These are phyloP conservation scores for Xylaria acuta DNA, from an alignment of 495 filamentous ascomycete species.

Conservation along the genomic window DNA sequence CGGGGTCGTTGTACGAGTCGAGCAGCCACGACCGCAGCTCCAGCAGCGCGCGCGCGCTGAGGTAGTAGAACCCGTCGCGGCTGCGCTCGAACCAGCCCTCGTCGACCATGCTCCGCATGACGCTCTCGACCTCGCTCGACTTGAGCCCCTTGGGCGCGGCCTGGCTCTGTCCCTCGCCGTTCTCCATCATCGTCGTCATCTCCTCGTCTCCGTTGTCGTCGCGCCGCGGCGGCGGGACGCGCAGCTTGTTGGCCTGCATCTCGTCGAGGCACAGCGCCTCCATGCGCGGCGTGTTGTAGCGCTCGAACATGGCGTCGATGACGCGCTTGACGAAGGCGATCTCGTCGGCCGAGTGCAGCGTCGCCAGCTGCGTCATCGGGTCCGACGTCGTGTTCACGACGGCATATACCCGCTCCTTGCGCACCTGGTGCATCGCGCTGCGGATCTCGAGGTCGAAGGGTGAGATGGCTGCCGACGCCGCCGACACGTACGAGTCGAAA, in stretches of 20 bases:
- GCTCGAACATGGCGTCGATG: conserved; percentile 91
- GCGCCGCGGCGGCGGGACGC: conserved; percentile 52
- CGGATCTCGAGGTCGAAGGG: conserved; percentile 88
- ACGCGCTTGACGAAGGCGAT: conserved; percentile 87
- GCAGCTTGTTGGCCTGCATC: conserved; percentile 75
- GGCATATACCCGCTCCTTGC: conserved; percentile 64
- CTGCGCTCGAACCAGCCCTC: conserved; percentile 87
- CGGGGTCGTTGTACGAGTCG: conserved; percentile 80
- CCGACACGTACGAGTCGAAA: conserved; percentile 69
- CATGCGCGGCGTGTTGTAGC: conserved; percentile 72
- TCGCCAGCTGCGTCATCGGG: conserved; percentile 84
- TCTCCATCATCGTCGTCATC: not conserved
- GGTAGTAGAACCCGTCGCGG: conserved; percentile 70
- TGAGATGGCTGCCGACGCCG: conserved; percentile 73
- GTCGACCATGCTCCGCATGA: conserved; percentile 71
- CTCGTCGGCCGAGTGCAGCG: conserved; percentile 79
- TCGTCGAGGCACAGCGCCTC: conserved; percentile 82
- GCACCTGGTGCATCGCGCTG: conserved; percentile 67
- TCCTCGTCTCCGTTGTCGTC: conserved; percentile 45
- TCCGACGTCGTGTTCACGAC: conserved; percentile 91
- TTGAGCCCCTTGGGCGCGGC: conserved; percentile 62
- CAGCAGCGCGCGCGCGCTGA: conserved; percentile 79
- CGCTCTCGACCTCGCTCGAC: conserved; percentile 74
- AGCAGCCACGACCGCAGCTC: conserved; percentile 84
- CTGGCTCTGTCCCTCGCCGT: conserved; percentile 28